A percentile compares a stretch with the other conserved stretches of the same genome.
Evolutionary conservation across 1,284 basidiomycete genomes (phyloP).

Genomic region (Trametes sp.): DNA sequence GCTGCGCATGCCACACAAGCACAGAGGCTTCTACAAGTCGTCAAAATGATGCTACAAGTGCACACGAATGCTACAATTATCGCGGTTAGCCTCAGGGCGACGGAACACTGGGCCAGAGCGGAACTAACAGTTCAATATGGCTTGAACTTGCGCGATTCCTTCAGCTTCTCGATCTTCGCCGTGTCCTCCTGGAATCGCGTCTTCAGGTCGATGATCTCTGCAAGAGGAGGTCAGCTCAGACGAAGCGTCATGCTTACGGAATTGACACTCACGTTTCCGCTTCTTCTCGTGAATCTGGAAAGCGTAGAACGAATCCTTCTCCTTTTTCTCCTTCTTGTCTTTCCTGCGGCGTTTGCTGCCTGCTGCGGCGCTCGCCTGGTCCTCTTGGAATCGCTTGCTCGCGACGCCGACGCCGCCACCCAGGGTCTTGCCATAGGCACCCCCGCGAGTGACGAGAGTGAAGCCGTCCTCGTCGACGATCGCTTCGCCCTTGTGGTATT

Average conservation of each 20-base stretch:
- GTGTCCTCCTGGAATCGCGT: constrained; percentile 88
- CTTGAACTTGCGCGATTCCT: constrained; percentile 80
- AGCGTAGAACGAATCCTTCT: constrained; percentile 83
- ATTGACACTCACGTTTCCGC: constrained; percentile 67
- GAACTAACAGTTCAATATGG: constrained; percentile 67
- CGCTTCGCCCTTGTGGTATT: constrained; percentile 81
- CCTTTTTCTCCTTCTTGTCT: constrained; percentile 72
- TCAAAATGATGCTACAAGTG: background rate
- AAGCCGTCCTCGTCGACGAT: constrained; percentile 94
- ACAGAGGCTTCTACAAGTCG: background rate
- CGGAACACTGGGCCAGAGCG: background rate
- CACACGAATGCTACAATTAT: background rate
- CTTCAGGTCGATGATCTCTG: constrained; percentile 81
- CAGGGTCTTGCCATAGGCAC: constrained; percentile 85
- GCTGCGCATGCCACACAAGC: background rate
- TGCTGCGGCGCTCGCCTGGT: constrained; percentile 27
- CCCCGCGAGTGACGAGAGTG: constrained; percentile 87
- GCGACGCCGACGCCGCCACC: constrained; percentile 84
- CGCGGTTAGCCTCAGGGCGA: background rate
- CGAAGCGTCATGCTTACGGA: background rate
- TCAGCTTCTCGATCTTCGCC: constrained; percentile 85
- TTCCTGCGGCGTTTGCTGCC: constrained; percentile 41
- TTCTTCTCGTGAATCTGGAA: constrained; percentile 92
- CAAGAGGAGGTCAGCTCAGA: background rate
- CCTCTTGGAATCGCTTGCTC: constrained; percentile 65